A percentile compares a stretch with the other conserved stretches of the same genome.
Conservation (phyloP, 768 basidiomycete species). For the Trametes gibbosa region DNA sequence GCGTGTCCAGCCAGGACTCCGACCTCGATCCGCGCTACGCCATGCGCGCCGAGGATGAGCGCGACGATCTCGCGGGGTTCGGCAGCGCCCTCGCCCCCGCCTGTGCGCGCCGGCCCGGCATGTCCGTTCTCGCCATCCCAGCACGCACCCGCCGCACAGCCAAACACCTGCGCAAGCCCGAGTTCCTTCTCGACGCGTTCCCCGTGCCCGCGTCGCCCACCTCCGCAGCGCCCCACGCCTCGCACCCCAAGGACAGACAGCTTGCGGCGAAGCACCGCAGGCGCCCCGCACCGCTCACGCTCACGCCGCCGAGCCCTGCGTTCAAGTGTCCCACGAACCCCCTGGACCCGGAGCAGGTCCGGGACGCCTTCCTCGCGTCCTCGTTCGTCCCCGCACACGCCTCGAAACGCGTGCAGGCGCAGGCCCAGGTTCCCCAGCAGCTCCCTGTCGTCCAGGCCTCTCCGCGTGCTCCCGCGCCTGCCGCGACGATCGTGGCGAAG, state of each 20-base stretch:
- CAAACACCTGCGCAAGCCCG: slow-evolving; percentile 38
- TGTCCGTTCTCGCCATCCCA: slow-evolving; percentile 37
- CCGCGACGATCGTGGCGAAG: slow-evolving; percentile 20
- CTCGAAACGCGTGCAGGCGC: neutral
- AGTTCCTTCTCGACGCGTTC: slow-evolving; percentile 34
- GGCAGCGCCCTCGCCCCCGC: slow-evolving; percentile 28
- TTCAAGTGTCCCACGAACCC: slow-evolving; percentile 36
- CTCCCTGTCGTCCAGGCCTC: neutral
- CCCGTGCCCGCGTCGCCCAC: slow-evolving; percentile 23
- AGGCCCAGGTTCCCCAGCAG: neutral
- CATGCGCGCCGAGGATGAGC: slow-evolving; percentile 38
- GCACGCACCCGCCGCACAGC: slow-evolving; percentile 34
- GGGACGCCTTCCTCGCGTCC: slow-evolving; percentile 42
- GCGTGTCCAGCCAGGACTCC: slow-evolving; percentile 51
- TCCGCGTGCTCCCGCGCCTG: slow-evolving; percentile 9
- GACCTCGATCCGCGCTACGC: slow-evolving; percentile 51
- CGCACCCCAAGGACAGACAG: slow-evolving; percentile 6
- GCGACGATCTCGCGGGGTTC: slow-evolving; percentile 36
- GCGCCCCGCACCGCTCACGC: slow-evolving; percentile 43
- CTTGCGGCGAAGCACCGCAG: slow-evolving; percentile 33
- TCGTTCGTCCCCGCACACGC: slow-evolving; percentile 39
- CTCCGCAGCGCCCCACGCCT: slow-evolving; percentile 15
- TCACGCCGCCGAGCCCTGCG: slow-evolving; percentile 33
- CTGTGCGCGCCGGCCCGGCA: slow-evolving; percentile 30
- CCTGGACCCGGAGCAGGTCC: slow-evolving; percentile 34